Conservation (phyloP, 257 asterid species). For the Apocynum venetum region DNA sequence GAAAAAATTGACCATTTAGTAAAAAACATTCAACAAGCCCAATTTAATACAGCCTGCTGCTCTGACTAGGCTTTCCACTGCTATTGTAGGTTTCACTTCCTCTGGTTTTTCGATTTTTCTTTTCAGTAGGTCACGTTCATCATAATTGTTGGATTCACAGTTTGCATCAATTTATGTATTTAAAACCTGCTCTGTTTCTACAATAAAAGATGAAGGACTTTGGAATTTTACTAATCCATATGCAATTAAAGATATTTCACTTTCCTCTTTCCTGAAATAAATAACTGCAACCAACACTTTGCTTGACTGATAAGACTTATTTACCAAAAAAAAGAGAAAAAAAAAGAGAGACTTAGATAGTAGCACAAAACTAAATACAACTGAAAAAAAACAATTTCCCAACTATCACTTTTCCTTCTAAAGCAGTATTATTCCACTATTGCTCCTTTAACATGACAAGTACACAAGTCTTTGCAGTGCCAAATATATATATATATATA, state of each 20-base stretch:
- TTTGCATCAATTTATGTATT: neutral
- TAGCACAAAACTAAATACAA: neutral
- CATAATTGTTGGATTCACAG: neutral
- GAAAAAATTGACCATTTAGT: neutral
- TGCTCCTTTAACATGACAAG: neutral
- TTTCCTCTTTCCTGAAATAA: neutral
- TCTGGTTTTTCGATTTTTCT: neutral
- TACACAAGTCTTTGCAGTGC: neutral
- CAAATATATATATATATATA: neutral
- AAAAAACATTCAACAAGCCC: neutral
- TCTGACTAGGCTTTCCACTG: neutral
- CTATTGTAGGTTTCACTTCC: neutral
- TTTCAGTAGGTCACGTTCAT: neutral
- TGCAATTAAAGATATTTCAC: neutral
- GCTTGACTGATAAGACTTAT: neutral
- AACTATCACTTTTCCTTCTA: neutral
- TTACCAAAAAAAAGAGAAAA: neutral
- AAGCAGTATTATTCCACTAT: neutral
- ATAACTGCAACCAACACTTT: neutral
- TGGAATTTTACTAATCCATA: neutral
- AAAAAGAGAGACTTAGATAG: neutral
- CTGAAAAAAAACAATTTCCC: neutral
- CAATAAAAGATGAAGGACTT: neutral
- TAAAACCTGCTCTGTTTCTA: conserved; percentile 2
- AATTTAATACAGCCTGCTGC: neutral